Evolutionary conservation across 2,329 filamentous ascomycete genomes (phyloP).

Genomic region (Cladosporium sp.): DNA sequence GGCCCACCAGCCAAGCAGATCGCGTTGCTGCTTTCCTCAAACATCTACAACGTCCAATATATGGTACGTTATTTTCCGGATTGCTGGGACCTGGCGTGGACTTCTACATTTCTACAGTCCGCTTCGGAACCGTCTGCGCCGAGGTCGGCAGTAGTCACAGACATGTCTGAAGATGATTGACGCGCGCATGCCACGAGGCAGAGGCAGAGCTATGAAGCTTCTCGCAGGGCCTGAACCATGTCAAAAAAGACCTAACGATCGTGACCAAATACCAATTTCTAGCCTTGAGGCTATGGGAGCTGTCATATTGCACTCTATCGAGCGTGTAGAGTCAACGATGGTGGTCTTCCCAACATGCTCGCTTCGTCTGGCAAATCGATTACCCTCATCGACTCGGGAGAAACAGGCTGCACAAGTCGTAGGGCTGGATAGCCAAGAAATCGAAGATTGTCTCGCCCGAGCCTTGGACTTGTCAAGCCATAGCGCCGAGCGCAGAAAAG

Average conservation of each 20-base stretch:
- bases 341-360: not conserved
- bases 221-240: not conserved
- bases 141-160: not conserved
- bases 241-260: not conserved
- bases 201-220: not conserved
- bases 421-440: not conserved
- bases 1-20: slow-evolving; percentile 6
- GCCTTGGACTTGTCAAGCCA: slow-evolving; percentile 4
- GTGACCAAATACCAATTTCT: no score
- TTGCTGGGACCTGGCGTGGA: not conserved
- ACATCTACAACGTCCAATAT: not conserved
- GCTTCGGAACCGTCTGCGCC: not conserved
- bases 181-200: not conserved
- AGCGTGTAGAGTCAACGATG: not conserved
- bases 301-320: not conserved
- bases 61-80: slow-evolving; percentile 4
- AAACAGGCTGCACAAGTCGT: not conserved
- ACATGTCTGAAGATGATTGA: not conserved
- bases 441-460: not conserved
- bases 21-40: not conserved
- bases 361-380: not conserved
- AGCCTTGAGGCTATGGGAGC: not conserved
- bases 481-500: not conserved
- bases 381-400: not conserved
- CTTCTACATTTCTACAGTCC: not conserved